A percentile compares a stretch with the other conserved stretches of the same genome.
Evolutionary conservation across 441 rosid species (phyloP).

Genomic region (Biscutella laevigata): DNA sequence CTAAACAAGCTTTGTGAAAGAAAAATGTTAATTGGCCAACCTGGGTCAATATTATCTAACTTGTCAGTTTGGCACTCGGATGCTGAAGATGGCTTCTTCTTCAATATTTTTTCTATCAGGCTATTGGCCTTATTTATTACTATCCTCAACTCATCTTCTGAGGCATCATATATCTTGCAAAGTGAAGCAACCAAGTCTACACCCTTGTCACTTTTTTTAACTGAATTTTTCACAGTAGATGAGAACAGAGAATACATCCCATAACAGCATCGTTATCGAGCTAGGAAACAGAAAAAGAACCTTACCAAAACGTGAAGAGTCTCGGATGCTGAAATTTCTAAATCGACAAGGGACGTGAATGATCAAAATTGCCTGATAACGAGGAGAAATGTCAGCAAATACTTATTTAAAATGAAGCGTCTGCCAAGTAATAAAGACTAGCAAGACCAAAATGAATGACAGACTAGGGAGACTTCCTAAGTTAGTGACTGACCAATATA

Average conservation of each 20-base stretch:
- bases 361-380: slow-evolving; percentile 70
- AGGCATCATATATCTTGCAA: slow-evolving; percentile 64
- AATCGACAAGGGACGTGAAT: slow-evolving; percentile 67
- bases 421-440: neutral
- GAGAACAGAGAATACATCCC: neutral
- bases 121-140: slow-evolving; percentile 56
- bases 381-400: slow-evolving; percentile 14
- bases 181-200: slow-evolving; percentile 80
- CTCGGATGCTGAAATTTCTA: slow-evolving; percentile 60
- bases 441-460: neutral
- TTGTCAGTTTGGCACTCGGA: slow-evolving; percentile 53
- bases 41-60: slow-evolving; percentile 51
- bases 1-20: no score
- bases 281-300: slow-evolving; percentile 16
- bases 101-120: slow-evolving; percentile 52
- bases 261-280: neutral
- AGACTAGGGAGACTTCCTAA: slow-evolving; percentile 4
- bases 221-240: slow-evolving; percentile 37
- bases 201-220: slow-evolving; percentile 57
- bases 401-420: neutral
- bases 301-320: slow-evolving; percentile 68
- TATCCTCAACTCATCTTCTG: slow-evolving; percentile 68
- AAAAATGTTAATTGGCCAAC: slow-evolving; percentile 29
- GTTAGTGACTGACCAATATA: slow-evolving; percentile 57
- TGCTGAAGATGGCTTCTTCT: slow-evolving; percentile 53